These are phyloP conservation scores for Torulaspora microellipsoides DNA, from an alignment of 805 yeast genomes.

Conservation along the genomic window DNA sequence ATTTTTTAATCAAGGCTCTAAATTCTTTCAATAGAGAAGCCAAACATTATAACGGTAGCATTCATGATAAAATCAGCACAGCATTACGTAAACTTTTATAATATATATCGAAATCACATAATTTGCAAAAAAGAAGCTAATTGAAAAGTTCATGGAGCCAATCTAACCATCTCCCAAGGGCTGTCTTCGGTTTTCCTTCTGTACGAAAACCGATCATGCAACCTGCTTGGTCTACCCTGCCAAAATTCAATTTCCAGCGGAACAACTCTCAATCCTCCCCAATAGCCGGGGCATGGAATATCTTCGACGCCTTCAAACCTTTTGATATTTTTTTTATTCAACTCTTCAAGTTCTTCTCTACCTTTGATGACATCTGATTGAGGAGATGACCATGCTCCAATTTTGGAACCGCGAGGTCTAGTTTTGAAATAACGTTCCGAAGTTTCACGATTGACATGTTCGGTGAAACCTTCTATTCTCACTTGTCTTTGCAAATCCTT, in stretches of 20 bases:
- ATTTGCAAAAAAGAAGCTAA: background rate
- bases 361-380: slow-evolving; percentile 60
- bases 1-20: slow-evolving; percentile 1
- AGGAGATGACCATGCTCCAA: slow-evolving; percentile 97
- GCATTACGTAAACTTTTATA: slow-evolving; percentile 12
- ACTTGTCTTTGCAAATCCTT: slow-evolving; percentile 86
- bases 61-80: slow-evolving; percentile 10
- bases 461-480: slow-evolving; percentile 82
- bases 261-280: slow-evolving; percentile 91
- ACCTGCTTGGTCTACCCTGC: slow-evolving; percentile 90
- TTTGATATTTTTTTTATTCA: slow-evolving; percentile 44
- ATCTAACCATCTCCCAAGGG: slow-evolving; percentile 61
- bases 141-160: slow-evolving; percentile 55
- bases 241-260: slow-evolving; percentile 94
- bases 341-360: slow-evolving; percentile 59
- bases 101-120: slow-evolving; percentile 1
- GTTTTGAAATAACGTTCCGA: slow-evolving; percentile 75
- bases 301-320: slow-evolving; percentile 58
- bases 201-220: slow-evolving; percentile 84
- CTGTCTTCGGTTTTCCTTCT: slow-evolving; percentile 48
- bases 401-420: slow-evolving; percentile 86
- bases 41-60: slow-evolving; percentile 12
- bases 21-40: slow-evolving; percentile 9
- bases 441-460: slow-evolving; percentile 66
- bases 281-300: slow-evolving; percentile 85